These are phyloP conservation scores for Domatiomyces globalis DNA, from an alignment of 2,329 filamentous ascomycete genomes.

Conservation along the genomic window DNA sequence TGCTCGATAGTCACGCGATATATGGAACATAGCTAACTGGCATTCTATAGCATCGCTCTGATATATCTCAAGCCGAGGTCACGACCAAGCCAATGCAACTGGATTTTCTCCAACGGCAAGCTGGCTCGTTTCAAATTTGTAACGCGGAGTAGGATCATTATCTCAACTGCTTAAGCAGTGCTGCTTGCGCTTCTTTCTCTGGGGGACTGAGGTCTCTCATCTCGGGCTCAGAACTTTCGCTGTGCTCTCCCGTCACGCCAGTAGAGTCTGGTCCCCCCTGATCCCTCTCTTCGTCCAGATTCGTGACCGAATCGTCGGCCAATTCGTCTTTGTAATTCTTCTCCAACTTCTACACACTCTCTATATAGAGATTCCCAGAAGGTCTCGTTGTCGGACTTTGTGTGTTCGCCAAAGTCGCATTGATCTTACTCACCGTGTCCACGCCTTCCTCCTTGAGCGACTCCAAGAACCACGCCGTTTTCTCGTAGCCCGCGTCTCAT, in stretches of 20 bases:
- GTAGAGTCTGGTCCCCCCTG: too few species aligned
- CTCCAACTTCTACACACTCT: conserved; percentile 55
- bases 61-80: neutral
- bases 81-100: neutral
- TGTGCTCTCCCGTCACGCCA: neutral
- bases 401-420: conserved; percentile 49
- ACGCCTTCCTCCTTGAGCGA: conserved; percentile 59
- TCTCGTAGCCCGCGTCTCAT: conserved; percentile 87
- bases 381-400: conserved; percentile 47
- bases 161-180: neutral
- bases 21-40: conserved; percentile 3
- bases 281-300: conserved; percentile 11
- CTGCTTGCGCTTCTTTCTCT: conserved; percentile 1
- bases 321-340: conserved; percentile 49
- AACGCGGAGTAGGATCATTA: too few species aligned
- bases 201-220: conserved; percentile 2
- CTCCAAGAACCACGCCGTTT: conserved; percentile 80
- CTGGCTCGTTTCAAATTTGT: too few species aligned
- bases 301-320: conserved; percentile 18
- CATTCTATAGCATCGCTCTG: neutral
- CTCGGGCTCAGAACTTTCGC: conserved; percentile 2
- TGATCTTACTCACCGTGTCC: conserved; percentile 47
- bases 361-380: conserved; percentile 61
- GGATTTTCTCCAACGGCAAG: neutral
- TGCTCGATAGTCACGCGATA: neutral